Base-by-base conservation (phyloP, 495 filamentous ascomycete species). In the Penicillium manginii region DNA sequence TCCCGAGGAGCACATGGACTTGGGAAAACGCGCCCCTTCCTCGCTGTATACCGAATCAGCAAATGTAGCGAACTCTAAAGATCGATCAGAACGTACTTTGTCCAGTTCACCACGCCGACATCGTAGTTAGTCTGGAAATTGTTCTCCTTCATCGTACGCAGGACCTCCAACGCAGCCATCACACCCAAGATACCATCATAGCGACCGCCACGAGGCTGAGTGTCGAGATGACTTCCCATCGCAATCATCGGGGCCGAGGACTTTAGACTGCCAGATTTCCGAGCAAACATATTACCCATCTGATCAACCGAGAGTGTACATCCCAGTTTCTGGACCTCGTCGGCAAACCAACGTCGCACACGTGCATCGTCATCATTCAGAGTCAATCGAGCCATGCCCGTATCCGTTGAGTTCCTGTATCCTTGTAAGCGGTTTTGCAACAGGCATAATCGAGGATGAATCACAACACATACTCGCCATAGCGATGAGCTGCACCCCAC, bases 1-100 rank as follows among this genome's bases (percentile, higher is more conserved):
- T 3, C 88, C 89, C 4, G 88, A 90, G 2, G 84, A 77, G 12
- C 86, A 73, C 88, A 91, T 91, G n/a, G 84, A 87, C 9, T 86
- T 84, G 0, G 89, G 88, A 56, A 93, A 93, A 1, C 89, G 83
- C 1, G 89, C 89, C 3, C 90, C 89, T 68, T 92, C 90, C 69
- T 91, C 89, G 61, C 72, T 78, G 57, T 23, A 32, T 15, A 6
- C 9, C 6, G 9, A 12, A 17, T 56, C 33, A 63, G 39, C 12
- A 4, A 45, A 77, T 70, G 11, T 82, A 22, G 22, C 5, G 15
- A 21, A 51, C 11, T 21, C 26, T 17, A 31, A 10, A 35, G 21
- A 7, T 23, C 3, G 33, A 2, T 19, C 39, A 14, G 18, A 7
- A 59, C 69, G 21, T 51, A 72, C 69, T 91, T 92, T 0, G 89